Conservation (phyloP, 371 early-diverging fungal species). For the Rhizopus arrhizus region DNA sequence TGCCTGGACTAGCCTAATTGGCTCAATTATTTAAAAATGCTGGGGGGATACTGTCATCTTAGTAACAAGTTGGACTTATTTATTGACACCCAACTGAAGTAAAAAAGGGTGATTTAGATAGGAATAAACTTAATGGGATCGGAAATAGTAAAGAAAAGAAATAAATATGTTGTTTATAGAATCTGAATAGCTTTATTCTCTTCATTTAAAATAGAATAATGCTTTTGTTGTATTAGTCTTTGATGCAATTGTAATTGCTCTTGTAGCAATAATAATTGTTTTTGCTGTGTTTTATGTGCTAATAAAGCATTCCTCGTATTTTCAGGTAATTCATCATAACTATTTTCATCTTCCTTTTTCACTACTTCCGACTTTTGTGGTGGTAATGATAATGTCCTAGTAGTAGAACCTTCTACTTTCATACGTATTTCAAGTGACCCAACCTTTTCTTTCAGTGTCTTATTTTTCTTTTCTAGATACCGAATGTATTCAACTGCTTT, state of each 20-base stretch:
- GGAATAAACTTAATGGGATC: too few relatives aligned
- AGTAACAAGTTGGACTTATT: too few relatives aligned
- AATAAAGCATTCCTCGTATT: slow-evolving; percentile 37
- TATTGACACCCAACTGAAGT: too few relatives aligned
- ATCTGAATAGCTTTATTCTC: too few relatives aligned
- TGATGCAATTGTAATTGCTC: slow-evolving; percentile 51
- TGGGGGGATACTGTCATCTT: too few relatives aligned
- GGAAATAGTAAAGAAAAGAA: too few relatives aligned
- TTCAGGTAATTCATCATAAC: slow-evolving; percentile 5
- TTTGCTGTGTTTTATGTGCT: slow-evolving; percentile 46
- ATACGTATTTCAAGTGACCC: slow-evolving; percentile 48
- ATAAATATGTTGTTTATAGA: too few relatives aligned
- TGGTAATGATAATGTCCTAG: background rate
- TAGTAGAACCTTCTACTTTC: slow-evolving; percentile 28
- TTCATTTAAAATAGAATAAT: too few relatives aligned
- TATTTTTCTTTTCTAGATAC: slow-evolving; percentile 49
- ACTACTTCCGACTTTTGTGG: slow-evolving; percentile 6
- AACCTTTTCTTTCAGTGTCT: slow-evolving; percentile 51
- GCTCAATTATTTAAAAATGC: too few relatives aligned
- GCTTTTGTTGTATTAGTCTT: background rate
- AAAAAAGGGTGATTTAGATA: too few relatives aligned
- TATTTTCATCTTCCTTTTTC: background rate
- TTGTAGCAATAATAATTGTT: slow-evolving; percentile 43
- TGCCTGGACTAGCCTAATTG: too few relatives aligned
- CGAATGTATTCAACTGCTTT: slow-evolving; percentile 58